These are phyloP conservation scores for Blastocrithidia nonstop DNA, from an alignment of 208 protist genomes.

Conservation along the genomic window DNA sequence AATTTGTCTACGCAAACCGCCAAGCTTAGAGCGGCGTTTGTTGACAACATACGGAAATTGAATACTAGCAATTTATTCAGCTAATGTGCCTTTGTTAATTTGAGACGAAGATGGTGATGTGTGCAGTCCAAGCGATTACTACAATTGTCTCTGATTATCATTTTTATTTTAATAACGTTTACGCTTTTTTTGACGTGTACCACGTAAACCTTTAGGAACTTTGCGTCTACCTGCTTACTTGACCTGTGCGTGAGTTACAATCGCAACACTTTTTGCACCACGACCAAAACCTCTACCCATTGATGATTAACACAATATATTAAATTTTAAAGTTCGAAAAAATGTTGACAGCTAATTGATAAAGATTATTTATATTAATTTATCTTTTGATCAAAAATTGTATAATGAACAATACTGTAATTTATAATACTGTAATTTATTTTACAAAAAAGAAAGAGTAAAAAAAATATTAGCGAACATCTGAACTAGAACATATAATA, in stretches of 20 bases:
- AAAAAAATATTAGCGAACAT: no score
- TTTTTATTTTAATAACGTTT: conserved; percentile 25
- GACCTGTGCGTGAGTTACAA: conserved; percentile 69
- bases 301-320: no score
- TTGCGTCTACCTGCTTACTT: conserved; percentile 54
- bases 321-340: no score
- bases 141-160: conserved; percentile 30
- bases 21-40: conserved; percentile 59
- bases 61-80: conserved; percentile 63
- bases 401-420: no score
- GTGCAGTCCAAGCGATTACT: conserved; percentile 46
- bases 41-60: conserved; percentile 60
- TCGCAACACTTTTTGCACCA: conserved; percentile 65
- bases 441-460: no score
- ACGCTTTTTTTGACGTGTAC: conserved; percentile 49
- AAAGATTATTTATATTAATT: no score
- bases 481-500: no score
- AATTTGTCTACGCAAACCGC: conserved; percentile 57
- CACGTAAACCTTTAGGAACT: conserved; percentile 54
- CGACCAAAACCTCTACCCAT: conserved; percentile 80
- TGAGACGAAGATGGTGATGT: conserved; percentile 6
- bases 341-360: no score
- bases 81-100: conserved; percentile 30
- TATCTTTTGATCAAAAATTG: no score
- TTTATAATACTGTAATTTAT: no score